These are phyloP conservation scores for Camillea tinctor DNA, from an alignment of 2,329 filamentous ascomycete genomes.

Conservation along the genomic window DNA sequence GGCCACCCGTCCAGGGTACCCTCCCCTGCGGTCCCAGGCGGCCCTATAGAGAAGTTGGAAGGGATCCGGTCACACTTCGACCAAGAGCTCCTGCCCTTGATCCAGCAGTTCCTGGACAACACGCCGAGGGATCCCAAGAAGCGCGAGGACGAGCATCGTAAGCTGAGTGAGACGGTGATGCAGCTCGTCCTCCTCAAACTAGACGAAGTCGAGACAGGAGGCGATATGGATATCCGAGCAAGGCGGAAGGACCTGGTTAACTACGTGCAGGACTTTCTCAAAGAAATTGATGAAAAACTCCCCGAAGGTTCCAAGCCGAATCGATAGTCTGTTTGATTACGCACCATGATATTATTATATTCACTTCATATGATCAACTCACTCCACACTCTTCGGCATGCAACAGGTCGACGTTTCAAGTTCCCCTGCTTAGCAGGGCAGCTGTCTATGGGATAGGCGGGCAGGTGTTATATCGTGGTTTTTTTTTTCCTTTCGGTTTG, in stretches of 20 bases:
- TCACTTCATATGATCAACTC: neutral
- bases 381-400: neutral
- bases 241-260: slow-evolving; percentile 72
- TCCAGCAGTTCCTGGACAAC: slow-evolving; percentile 56
- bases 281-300: slow-evolving; percentile 55
- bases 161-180: slow-evolving; percentile 72
- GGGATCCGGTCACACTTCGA: slow-evolving; percentile 65
- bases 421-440: neutral
- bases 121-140: slow-evolving; percentile 68
- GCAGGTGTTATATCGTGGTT: too few species aligned
- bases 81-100: slow-evolving; percentile 63
- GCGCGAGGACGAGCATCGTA: slow-evolving; percentile 71
- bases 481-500: neutral
- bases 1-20: slow-evolving; percentile 40
- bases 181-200: slow-evolving; percentile 74
- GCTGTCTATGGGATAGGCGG: neutral
- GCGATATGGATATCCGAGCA: slow-evolving; percentile 61
- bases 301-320: slow-evolving; percentile 19
- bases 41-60: slow-evolving; percentile 61
- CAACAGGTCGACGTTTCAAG: neutral
- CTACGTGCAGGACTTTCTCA: slow-evolving; percentile 66
- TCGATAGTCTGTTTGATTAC: slow-evolving; percentile 6
- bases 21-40: slow-evolving; percentile 37
- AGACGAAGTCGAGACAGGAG: slow-evolving; percentile 73
- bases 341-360: neutral